Percentiles rank a stretch among this genome's conserved stretches.
Evolutionary conservation across 192 early-diverging fungal species (phyloP).

Genomic region (Chytriomyces sp.): DNA sequence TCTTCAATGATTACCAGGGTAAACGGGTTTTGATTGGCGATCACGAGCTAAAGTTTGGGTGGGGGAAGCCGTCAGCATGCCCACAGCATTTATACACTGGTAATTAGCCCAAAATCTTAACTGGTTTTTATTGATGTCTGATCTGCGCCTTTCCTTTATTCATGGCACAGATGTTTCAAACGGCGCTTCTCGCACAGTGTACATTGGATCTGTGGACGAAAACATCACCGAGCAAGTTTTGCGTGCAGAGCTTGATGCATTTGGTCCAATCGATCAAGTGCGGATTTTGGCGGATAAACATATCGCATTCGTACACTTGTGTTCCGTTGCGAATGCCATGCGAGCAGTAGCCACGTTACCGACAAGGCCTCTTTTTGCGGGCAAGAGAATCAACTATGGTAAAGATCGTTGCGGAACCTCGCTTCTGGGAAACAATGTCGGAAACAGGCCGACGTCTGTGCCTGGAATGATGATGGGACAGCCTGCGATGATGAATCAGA

Average conservation of each 20-base stretch:
- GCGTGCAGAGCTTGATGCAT: slow-evolving; percentile 64
- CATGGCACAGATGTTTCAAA: slow-evolving; percentile 56
- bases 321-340: slow-evolving; percentile 70
- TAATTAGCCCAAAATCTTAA: neutral
- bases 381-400: slow-evolving; percentile 75
- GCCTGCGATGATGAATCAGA: slow-evolving; percentile 28
- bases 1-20: slow-evolving; percentile 60
- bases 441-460: slow-evolving; percentile 19
- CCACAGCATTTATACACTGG: slow-evolving; percentile 55
- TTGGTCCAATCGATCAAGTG: slow-evolving; percentile 76
- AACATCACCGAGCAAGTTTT: slow-evolving; percentile 58
- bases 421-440: neutral
- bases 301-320: slow-evolving; percentile 87
- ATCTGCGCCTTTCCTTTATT: neutral
- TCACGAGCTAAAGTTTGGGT: slow-evolving; percentile 74
- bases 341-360: slow-evolving; percentile 72
- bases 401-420: slow-evolving; percentile 80
- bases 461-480: slow-evolving; percentile 7
- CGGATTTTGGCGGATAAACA: slow-evolving; percentile 73
- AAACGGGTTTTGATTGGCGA: slow-evolving; percentile 60
- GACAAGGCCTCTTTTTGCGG: slow-evolving; percentile 59
- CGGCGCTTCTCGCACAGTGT: slow-evolving; percentile 83
- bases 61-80: slow-evolving; percentile 68
- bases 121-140: neutral
- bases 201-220: slow-evolving; percentile 75